These are phyloP conservation scores for Alternaria panax DNA, from an alignment of 2,329 filamentous ascomycete genomes.

Conservation along the genomic window DNA sequence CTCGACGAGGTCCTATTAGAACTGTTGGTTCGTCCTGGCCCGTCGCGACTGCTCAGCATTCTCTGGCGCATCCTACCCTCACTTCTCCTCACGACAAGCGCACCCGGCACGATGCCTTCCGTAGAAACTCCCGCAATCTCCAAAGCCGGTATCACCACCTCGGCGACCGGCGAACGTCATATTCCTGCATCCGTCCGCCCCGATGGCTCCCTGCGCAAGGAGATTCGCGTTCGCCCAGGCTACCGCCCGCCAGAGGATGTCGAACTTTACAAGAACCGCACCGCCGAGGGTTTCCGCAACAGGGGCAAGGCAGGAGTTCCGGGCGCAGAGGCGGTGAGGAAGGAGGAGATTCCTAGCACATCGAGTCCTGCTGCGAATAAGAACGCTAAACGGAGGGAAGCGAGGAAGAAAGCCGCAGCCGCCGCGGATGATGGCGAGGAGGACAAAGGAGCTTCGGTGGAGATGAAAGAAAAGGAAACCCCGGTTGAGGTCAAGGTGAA, in stretches of 20 bases:
- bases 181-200: slow-evolving; percentile 87
- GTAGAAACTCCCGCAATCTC: slow-evolving; percentile 44
- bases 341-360: slow-evolving; percentile 55
- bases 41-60: slow-evolving; percentile 1
- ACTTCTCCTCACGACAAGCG: not conserved
- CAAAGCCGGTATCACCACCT: slow-evolving; percentile 70
- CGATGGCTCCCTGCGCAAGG: slow-evolving; percentile 90
- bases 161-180: slow-evolving; percentile 78
- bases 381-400: slow-evolving; percentile 81
- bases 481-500: slow-evolving; percentile 25
- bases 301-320: slow-evolving; percentile 74
- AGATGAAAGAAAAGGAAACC: slow-evolving; percentile 28
- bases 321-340: slow-evolving; percentile 68
- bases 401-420: slow-evolving; percentile 63
- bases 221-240: slow-evolving; percentile 91
- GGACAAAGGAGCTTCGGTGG: slow-evolving; percentile 49
- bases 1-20: not conserved
- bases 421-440: slow-evolving; percentile 57
- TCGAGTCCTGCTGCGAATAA: slow-evolving; percentile 70
- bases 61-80: slow-evolving; percentile 8
- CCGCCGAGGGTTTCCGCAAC: slow-evolving; percentile 83
- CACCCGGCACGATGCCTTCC: slow-evolving; percentile 37
- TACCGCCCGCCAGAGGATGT: slow-evolving; percentile 96
- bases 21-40: slow-evolving; percentile 2
- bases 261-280: slow-evolving; percentile 93